Evolutionary conservation across 371 early-diverging fungal species (phyloP).

Genomic region (Gilbertella persicaria): DNA sequence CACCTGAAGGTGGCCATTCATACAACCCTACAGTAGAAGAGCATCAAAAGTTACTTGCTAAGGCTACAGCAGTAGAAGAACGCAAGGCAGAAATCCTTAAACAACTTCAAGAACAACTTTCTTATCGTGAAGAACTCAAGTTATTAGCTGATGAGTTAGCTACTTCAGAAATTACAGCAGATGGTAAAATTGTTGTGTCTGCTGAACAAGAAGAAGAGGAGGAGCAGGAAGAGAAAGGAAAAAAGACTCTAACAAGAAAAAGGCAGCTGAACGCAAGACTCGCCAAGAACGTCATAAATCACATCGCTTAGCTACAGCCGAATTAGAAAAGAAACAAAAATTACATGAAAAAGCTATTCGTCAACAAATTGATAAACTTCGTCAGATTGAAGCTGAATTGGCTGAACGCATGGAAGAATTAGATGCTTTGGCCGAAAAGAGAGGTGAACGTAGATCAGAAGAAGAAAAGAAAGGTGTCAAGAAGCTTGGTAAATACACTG

Average conservation of each 20-base stretch:
- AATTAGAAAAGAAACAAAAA: conserved; percentile 29
- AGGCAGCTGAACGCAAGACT: conserved; percentile 49
- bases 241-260: conserved; percentile 42
- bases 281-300: conserved; percentile 37
- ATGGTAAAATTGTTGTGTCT: conserved; percentile 30
- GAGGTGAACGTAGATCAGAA: conserved; percentile 40
- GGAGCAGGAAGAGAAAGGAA: conserved; percentile 44
- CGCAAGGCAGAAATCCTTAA: conserved; percentile 49
- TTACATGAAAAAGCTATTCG: conserved; percentile 55
- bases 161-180: conserved; percentile 14
- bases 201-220: conserved; percentile 57
- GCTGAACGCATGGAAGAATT: conserved; percentile 41
- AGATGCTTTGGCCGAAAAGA: conserved; percentile 39
- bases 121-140: conserved; percentile 48
- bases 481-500: conserved; percentile 50
- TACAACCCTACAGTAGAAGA: conserved; percentile 86
- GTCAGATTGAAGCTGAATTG: conserved; percentile 50
- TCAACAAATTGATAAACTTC: conserved; percentile 54
- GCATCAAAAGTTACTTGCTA: conserved; percentile 64
- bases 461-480: conserved; percentile 51
- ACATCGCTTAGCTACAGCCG: conserved; percentile 20
- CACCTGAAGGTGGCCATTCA: conserved; percentile 86
- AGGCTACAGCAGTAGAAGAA: conserved; percentile 55
- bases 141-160: conserved; percentile 48
- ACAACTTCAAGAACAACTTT: conserved; percentile 48